Evolutionary conservation across 805 yeast genomes (phyloP).

Genomic region (Cyberlindnera euphorbiiphila): DNA sequence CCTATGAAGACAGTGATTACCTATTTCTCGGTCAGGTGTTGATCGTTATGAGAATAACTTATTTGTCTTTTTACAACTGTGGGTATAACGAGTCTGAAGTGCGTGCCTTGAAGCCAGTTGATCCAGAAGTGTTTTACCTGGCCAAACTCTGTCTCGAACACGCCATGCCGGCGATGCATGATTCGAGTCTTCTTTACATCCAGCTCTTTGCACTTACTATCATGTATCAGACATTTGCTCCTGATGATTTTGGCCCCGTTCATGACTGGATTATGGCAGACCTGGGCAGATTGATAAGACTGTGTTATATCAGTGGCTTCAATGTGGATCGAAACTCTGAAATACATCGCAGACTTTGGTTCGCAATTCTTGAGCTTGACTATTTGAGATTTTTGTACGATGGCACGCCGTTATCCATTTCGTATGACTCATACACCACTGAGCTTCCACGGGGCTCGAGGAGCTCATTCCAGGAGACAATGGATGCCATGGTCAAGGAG

Average conservation of each 20-base stretch:
- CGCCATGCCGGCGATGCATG: conserved; percentile 8
- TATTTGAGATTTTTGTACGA: conserved; percentile 17
- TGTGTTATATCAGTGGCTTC: conserved; percentile 2
- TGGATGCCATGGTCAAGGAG: conserved; percentile 6
- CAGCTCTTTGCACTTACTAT: conserved; percentile 4
- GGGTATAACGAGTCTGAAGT: conserved; percentile 14
- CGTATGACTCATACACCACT: conserved; percentile 9
- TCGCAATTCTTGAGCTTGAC: conserved; percentile 13
- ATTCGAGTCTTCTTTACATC: conserved; percentile 4
- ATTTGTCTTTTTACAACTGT: conserved; percentile 19
- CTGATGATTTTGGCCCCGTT: conserved; percentile 3
- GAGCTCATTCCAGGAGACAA: conserved; percentile 2
- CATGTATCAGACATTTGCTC: conserved; percentile 4
- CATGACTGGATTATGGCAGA: conserved; percentile 8
- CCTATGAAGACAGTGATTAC: conserved; percentile 8
- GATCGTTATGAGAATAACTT: conserved; percentile 17
- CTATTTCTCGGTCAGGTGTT: conserved; percentile 18
- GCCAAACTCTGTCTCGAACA: conserved; percentile 18
- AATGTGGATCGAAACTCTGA: conserved; percentile 3
- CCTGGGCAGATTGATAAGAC: conserved; percentile 3
- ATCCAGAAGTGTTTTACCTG: conserved; percentile 10
- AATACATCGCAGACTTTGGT: conserved; percentile 11
- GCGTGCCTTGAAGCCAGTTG: conserved; percentile 5
- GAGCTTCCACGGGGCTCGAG: conserved; percentile 4
- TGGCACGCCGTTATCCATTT: conserved; percentile 16